phyloP scores from a whole-genome alignment of 345 rosid species.

The Sonneratia caseolaris region DNA sequence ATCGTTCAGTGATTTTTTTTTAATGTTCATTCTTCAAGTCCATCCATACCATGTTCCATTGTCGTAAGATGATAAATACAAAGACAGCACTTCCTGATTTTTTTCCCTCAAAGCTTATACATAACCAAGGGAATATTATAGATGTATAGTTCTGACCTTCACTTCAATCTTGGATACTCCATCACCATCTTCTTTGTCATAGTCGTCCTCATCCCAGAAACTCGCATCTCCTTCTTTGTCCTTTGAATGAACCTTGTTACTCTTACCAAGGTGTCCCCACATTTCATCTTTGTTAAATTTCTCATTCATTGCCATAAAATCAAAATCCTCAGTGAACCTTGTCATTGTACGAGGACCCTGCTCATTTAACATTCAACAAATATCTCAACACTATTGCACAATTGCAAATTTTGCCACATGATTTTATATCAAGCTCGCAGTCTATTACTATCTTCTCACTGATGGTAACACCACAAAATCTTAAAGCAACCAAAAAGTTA shows the following conservation, averaged over 20 bases:
- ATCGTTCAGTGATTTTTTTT: no score
- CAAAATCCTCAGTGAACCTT: slow-evolving; percentile 85
- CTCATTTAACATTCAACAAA: slow-evolving; percentile 3
- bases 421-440: background rate
- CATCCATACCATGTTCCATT: background rate
- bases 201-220: slow-evolving; percentile 45
- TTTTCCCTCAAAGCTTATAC: background rate
- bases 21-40: background rate
- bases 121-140: background rate
- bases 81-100: background rate
- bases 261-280: slow-evolving; percentile 93
- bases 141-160: slow-evolving; percentile 28
- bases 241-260: slow-evolving; percentile 27
- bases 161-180: slow-evolving; percentile 35
- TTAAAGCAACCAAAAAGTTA: background rate
- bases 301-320: slow-evolving; percentile 87
- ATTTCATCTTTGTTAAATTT: slow-evolving; percentile 92
- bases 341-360: slow-evolving; percentile 43
- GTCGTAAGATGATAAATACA: background rate
- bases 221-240: slow-evolving; percentile 33
- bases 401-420: background rate
- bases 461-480: background rate
- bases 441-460: background rate
- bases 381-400: background rate
- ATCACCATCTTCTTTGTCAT: slow-evolving; percentile 34